Conservation (phyloP, 108 stramenopile genomes). For the Pseudonitzschia delicatissima region DNA sequence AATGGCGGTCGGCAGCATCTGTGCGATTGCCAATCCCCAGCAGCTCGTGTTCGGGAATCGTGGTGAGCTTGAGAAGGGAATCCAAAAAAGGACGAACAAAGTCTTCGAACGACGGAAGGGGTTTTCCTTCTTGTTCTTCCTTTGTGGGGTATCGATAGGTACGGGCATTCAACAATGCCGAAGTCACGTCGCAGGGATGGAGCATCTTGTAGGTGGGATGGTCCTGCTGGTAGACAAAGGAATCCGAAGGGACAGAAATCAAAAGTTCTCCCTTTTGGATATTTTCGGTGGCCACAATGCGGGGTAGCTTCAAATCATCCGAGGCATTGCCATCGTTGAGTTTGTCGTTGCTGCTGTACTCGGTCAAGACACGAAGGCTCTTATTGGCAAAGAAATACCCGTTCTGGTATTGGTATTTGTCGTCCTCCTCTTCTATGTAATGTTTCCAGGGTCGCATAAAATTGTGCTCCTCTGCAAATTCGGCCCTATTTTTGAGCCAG, state of each 20-base stretch:
- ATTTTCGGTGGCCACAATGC: not conserved
- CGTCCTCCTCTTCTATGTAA: not conserved
- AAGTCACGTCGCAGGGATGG: conserved; percentile 7
- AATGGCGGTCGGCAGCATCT: not conserved
- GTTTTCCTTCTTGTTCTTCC: not conserved
- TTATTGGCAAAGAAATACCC: not conserved
- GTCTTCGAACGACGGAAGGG: not conserved
- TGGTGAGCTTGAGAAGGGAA: not conserved
- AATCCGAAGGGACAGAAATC: not conserved
- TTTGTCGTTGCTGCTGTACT: not conserved
- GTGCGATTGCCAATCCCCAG: not conserved
- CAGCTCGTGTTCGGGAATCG: not conserved
- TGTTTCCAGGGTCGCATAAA: not conserved
- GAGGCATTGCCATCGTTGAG: not conserved
- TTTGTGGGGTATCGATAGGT: not conserved
- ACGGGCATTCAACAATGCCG: not conserved
- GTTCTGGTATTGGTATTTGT: not conserved
- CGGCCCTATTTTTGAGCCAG: not conserved
- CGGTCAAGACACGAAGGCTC: not conserved
- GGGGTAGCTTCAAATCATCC: not conserved
- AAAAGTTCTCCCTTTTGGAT: not conserved
- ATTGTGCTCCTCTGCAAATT: not conserved
- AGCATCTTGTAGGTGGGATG: not conserved
- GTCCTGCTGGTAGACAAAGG: not conserved
- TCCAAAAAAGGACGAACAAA: not conserved